phyloP scores from a whole-genome alignment of 441 rosid species.

The Arabidopsis lyrata region DNA sequence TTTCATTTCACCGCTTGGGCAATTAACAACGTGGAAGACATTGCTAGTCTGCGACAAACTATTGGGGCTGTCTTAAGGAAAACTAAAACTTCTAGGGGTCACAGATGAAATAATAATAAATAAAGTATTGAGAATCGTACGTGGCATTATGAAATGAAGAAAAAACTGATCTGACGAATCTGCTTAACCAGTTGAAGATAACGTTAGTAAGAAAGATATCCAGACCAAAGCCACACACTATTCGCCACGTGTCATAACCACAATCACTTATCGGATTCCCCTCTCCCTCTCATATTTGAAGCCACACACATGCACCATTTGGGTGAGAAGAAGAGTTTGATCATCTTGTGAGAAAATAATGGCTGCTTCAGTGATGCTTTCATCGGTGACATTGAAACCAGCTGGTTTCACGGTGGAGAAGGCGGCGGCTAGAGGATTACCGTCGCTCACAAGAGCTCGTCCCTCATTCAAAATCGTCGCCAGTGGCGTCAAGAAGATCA shows the following conservation, averaged over 20 bases:
- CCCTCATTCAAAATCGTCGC: constrained; percentile 63
- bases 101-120: neutral
- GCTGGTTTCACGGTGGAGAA: constrained; percentile 56
- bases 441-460: constrained; percentile 60
- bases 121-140: neutral
- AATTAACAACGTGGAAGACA: constrained; percentile 3
- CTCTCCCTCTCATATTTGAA: constrained; percentile 34
- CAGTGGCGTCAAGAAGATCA: constrained; percentile 64
- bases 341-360: constrained; percentile 32
- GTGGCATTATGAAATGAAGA: constrained; percentile 18
- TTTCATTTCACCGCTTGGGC: neutral
- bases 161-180: constrained; percentile 17
- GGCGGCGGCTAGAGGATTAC: constrained; percentile 63
- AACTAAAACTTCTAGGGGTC: neutral
- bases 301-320: neutral
- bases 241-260: constrained; percentile 54
- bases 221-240: constrained; percentile 46
- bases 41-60: neutral
- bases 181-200: constrained; percentile 46
- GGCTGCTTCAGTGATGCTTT: constrained; percentile 71
- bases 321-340: neutral
- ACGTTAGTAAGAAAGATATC: constrained; percentile 48
- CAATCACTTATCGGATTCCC: constrained; percentile 36
- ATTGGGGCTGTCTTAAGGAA: neutral
- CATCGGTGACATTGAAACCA: constrained; percentile 71